phyloP scores from a whole-genome alignment of 2,329 filamentous ascomycete species.

The Ciborinia camelliae region DNA sequence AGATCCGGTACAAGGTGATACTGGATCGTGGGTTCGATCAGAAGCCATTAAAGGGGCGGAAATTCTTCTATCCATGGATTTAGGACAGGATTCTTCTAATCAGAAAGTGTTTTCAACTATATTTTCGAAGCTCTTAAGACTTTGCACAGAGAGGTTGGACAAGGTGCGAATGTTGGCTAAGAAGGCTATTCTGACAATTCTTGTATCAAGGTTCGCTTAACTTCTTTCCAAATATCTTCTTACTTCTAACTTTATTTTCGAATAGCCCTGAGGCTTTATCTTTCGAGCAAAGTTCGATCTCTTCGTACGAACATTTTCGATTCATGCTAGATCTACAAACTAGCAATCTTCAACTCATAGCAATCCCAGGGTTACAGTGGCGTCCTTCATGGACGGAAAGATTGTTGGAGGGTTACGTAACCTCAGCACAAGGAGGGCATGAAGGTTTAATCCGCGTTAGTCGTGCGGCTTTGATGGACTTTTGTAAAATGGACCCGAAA shows the following conservation, averaged over 20 bases:
- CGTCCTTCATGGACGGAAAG: slow-evolving; percentile 37
- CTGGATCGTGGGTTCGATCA: slow-evolving; percentile 80
- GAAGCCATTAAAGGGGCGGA: slow-evolving; percentile 71
- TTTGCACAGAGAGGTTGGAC: slow-evolving; percentile 87
- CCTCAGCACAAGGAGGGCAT: slow-evolving; percentile 73
- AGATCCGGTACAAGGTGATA: slow-evolving; percentile 76
- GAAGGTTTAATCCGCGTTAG: slow-evolving; percentile 70
- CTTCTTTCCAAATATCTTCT: not conserved
- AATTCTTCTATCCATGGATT: slow-evolving; percentile 31
- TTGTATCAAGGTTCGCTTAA: not conserved
- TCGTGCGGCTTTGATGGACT: slow-evolving; percentile 59
- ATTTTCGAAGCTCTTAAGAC: slow-evolving; percentile 48
- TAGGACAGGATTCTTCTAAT: slow-evolving; percentile 20
- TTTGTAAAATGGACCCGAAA: slow-evolving; percentile 40
- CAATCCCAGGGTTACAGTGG: slow-evolving; percentile 17
- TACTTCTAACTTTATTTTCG: not conserved
- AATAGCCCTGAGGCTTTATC: not conserved
- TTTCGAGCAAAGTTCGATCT: slow-evolving; percentile 9
- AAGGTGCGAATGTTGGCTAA: slow-evolving; percentile 71
- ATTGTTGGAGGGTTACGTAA: slow-evolving; percentile 65
- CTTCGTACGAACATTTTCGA: slow-evolving; percentile 26
- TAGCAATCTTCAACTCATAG: slow-evolving; percentile 20
- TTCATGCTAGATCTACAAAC: slow-evolving; percentile 27
- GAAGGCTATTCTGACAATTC: slow-evolving; percentile 46
- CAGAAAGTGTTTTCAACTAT: slow-evolving; percentile 17